phyloP scores from a whole-genome alignment of 805 yeast genomes.

The Wickerhamiella lipophila region DNA sequence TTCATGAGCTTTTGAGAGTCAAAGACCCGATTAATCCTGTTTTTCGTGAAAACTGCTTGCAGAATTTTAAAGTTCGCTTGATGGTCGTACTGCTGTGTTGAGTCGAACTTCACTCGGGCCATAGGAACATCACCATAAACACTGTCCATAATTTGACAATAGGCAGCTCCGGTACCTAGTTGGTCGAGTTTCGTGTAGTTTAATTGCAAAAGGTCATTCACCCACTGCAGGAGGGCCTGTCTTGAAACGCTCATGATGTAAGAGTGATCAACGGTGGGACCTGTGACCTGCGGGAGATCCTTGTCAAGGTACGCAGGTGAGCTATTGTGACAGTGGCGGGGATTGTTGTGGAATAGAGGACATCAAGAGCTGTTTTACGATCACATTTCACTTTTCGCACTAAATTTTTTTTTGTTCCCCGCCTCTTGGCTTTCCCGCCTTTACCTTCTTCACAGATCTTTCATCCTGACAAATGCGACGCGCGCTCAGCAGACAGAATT shows the following conservation, averaged over 20 bases:
- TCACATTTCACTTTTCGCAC: too few species aligned
- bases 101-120: constrained; percentile 60
- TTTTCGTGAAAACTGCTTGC: constrained; percentile 65
- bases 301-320: neutral
- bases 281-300: neutral
- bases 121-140: constrained; percentile 74
- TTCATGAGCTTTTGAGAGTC: constrained; percentile 73
- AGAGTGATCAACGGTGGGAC: constrained; percentile 3
- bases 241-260: constrained; percentile 37
- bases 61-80: constrained; percentile 72
- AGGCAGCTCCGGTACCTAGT: constrained; percentile 92
- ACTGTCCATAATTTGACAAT: constrained; percentile 82
- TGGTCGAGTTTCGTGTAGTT: constrained; percentile 72
- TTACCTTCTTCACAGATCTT: neutral
- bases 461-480: constrained; percentile 6
- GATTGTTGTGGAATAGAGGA: too few species aligned
- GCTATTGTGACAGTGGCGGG: too few species aligned
- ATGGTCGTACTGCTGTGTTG: constrained; percentile 61
- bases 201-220: constrained; percentile 56
- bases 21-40: constrained; percentile 56
- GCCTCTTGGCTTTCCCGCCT: neutral
- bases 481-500: constrained; percentile 10
- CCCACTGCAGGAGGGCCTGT: constrained; percentile 72
- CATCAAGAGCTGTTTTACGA: too few species aligned
- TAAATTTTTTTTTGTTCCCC: too few species aligned